Conservation (phyloP, 208 protist species). For the Acanthamoeba sp. region DNA sequence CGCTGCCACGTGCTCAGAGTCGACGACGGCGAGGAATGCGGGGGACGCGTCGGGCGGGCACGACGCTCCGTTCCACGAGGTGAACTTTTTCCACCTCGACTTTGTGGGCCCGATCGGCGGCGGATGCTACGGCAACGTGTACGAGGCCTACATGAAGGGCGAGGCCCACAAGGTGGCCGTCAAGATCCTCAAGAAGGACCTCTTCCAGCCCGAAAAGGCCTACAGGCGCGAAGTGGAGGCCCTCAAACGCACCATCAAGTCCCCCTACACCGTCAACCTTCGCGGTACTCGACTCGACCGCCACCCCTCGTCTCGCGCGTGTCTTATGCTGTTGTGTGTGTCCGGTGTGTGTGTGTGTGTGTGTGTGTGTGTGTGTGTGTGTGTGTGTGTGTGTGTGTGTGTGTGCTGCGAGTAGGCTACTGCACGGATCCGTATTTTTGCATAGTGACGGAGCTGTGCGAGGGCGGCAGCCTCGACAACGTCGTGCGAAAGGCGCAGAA, state of each 20-base stretch:
- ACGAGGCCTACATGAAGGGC: conserved; percentile 51
- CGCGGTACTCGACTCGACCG: neutral
- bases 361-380: neutral
- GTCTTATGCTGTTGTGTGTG: neutral
- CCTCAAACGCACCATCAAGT: conserved; percentile 60
- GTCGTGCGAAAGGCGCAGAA: neutral
- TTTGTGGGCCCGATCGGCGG: conserved; percentile 54
- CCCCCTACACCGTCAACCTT: conserved; percentile 47
- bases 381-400: neutral
- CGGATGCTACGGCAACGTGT: conserved; percentile 59
- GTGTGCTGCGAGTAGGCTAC: neutral
- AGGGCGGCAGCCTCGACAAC: conserved; percentile 64
- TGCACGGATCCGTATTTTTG: conserved; percentile 63
- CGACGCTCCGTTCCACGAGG: neutral
- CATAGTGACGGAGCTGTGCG: conserved; percentile 65
- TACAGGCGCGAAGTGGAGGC: conserved; percentile 51
- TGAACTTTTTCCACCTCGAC: conserved; percentile 58
- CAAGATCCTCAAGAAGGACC: conserved; percentile 37
- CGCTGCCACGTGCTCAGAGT: neutral
- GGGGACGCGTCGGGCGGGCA: neutral
- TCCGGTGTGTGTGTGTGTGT: neutral
- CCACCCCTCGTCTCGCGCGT: neutral
- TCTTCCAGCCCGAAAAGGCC: conserved; percentile 65
- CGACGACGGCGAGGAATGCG: neutral
- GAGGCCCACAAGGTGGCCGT: conserved; percentile 33